Conservation (phyloP, 176 grass and related monocot species). For the Eremochloa ophiuroides region DNA sequence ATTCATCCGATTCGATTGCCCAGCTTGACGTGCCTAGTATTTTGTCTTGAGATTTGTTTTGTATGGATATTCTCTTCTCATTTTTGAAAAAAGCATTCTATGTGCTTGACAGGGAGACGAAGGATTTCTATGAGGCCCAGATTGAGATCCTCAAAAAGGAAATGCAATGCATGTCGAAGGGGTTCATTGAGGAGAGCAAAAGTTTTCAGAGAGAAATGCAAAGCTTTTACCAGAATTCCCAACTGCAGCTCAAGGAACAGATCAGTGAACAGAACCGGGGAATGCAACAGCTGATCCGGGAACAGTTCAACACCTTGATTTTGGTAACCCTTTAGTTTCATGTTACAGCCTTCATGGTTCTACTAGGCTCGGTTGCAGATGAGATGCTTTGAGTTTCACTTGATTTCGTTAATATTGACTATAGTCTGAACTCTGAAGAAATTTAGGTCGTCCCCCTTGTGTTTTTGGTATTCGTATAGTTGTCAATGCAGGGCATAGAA, state of each 20-base stretch:
- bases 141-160: conserved; percentile 32
- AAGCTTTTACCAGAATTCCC: conserved; percentile 3
- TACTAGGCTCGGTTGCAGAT: neutral
- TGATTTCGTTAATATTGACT: neutral
- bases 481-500: neutral
- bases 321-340: neutral
- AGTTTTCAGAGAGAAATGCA: neutral
- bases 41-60: neutral
- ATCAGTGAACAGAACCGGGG: neutral
- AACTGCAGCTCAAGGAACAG: neutral
- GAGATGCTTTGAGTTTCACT: neutral
- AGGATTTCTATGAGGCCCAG: conserved; percentile 7
- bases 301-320: neutral
- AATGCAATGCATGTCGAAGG: conserved; percentile 8
- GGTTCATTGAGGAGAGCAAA: neutral
- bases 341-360: neutral
- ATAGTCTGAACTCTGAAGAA: neutral
- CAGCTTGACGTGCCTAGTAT: neutral
- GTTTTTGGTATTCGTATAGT: neutral
- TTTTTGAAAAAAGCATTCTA: neutral
- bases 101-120: neutral
- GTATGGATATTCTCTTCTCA: neutral
- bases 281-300: neutral
- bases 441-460: neutral
- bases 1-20: neutral